Evolutionary conservation across 2,329 filamentous ascomycete species (phyloP), one percentile per base, ranked within the genome.

Genomic region (Septoria linicola): DNA sequence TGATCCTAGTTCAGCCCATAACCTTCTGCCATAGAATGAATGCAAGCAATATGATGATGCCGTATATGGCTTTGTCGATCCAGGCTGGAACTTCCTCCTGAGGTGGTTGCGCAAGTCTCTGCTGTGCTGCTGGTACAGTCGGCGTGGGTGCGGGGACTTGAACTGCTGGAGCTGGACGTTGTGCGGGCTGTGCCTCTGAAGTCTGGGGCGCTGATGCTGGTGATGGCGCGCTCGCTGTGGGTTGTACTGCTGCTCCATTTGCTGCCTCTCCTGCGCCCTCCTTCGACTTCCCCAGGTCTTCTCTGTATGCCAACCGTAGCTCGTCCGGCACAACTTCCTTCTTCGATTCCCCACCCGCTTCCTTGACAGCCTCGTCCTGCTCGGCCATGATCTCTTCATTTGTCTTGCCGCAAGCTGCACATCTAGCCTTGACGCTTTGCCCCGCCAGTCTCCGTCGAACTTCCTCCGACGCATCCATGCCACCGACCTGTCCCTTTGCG

Each of bases 401-500:
- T 8, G 75, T 79, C 71, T 79, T 84, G 45, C 39, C 49, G 67
- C 92, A 97, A 0, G 74, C 78, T 0, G 76, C 66, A 70, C 93
- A 97, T 46, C 73, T 80, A 79, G 84, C 96, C 0, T 61, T 66
- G 1, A 70, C 70, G 54, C 84, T 89, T 63, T 86, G 81, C 40
- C 67, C 73, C 3, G 93, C 93, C 62, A 93, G 80, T 39, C 80
- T 74, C 62, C 78, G 78, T 48, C 92, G 76, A 43, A 88, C 82
- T 4, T 76, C 78, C 14, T 85, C 83, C 20, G 75, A 81, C 3
- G 85, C 85, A 59, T 96, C 91, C 63, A 97, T 76, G 0, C 93
- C 93, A 10, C 93, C 93, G 1, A 99, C 76, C 74, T 97, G 93
- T 1, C 93, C 93, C 61, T 81, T 83, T 7, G 88, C 84, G 61